These are phyloP conservation scores for Colletotrichum musicola DNA, from an alignment of 2,329 filamentous ascomycete species.

Conservation along the genomic window DNA sequence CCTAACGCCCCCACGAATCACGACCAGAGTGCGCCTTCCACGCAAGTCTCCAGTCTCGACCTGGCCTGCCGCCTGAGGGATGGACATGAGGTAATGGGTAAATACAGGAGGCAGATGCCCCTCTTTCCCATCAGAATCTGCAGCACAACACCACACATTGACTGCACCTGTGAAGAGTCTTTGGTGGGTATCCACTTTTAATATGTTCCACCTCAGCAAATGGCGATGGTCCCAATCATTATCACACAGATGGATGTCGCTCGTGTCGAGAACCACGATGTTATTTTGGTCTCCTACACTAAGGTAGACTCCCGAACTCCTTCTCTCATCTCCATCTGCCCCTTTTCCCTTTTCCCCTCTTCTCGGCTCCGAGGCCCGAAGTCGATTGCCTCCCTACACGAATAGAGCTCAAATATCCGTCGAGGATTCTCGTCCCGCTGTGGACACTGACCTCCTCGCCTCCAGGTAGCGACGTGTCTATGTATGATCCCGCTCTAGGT, in stretches of 20 bases:
- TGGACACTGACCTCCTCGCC: slow-evolving; percentile 4
- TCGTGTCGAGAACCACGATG: background rate
- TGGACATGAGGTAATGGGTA: no score
- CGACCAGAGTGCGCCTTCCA: no score
- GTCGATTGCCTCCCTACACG: background rate
- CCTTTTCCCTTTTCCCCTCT: slow-evolving; percentile 21
- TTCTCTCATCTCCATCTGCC: background rate
- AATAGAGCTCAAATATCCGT: slow-evolving; percentile 32
- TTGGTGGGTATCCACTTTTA: slow-evolving; percentile 10
- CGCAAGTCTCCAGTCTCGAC: no score
- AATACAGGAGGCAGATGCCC: no score
- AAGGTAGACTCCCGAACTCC: background rate
- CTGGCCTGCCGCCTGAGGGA: no score
- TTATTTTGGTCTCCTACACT: background rate
- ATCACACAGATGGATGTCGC: background rate
- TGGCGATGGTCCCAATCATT: slow-evolving; percentile 1
- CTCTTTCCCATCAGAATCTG: no score
- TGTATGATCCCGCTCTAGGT: background rate
- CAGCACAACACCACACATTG: no score
- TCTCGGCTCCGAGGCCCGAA: background rate
- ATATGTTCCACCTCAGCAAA: background rate
- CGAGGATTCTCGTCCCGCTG: slow-evolving; percentile 25
- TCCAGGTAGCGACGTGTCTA: slow-evolving; percentile 3
- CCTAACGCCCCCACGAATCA: no score
- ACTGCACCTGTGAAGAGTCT: background rate